Evolutionary conservation across 179 eudicot species (phyloP).

Genomic region (Dionaea muscipula): DNA sequence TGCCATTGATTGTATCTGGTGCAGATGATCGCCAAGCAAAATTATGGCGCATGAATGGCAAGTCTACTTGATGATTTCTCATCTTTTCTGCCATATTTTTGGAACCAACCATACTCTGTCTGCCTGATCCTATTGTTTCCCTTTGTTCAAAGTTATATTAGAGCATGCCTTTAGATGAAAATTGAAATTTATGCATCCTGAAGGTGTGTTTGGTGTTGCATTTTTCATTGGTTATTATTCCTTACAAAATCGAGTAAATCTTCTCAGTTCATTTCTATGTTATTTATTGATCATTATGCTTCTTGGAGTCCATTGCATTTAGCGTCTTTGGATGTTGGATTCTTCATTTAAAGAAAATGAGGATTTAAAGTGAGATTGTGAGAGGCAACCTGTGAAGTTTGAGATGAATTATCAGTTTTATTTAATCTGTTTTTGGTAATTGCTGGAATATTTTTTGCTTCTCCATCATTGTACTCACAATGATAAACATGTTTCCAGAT

Average conservation of each 20-base stretch:
- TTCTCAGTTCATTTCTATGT: too few relatives aligned
- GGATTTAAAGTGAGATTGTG: background rate
- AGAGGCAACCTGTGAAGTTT: background rate
- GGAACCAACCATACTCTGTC: background rate
- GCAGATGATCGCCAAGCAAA: conserved; percentile 93
- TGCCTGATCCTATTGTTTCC: background rate
- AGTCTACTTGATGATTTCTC: conserved; percentile 7
- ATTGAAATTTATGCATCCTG: too few relatives aligned
- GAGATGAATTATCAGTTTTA: background rate
- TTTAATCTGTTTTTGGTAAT: background rate
- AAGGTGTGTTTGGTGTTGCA: too few relatives aligned
- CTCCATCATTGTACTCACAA: background rate
- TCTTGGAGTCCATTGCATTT: background rate
- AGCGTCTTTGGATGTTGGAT: background rate
- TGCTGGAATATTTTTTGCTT: too few relatives aligned
- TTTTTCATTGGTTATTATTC: too few relatives aligned
- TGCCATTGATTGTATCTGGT: conserved; percentile 78
- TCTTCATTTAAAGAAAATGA: background rate
- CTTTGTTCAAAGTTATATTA: background rate
- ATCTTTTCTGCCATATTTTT: background rate
- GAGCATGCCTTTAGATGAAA: too few relatives aligned
- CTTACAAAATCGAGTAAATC: too few relatives aligned
- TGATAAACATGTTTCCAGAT: conserved; percentile 35
- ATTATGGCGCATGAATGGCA: conserved; percentile 92
- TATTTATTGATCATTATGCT: too few relatives aligned